Base-by-base conservation (phyloP, 108 stramenopile genomes). In the Bacterosira constricta region DNA sequence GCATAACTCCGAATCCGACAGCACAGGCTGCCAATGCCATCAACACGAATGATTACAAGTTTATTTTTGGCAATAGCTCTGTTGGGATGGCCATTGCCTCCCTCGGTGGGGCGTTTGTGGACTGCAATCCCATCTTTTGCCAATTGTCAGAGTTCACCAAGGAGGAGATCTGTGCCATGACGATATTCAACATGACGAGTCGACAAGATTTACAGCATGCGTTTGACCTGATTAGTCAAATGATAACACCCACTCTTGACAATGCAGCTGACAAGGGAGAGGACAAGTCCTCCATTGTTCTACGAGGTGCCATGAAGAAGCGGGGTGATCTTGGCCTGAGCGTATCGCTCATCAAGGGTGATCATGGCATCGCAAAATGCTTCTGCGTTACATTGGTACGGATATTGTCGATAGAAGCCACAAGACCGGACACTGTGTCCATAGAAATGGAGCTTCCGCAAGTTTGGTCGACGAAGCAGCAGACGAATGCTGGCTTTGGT, bases 61-160 rank as follows among this genome's bases (percentile, higher is more conserved):
- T 77, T 36, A 69, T 94, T 1, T 94, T 94, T 70, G 85, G 91
- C 63, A 89, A 86, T 6, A 89, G 88, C 52, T 79, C 90, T 21
- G 70, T 94, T 25, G 93, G 89, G 65, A 90, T 94, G 88, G 94
- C 94, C 0, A 91, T 95, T 50, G 94, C 94, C 41, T 90, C 91
- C 1, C 90, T 95, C 86, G 94, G 94, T 42, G 94, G 94, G 26
- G 88, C 91, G 0, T 93, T 92, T 41, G 83, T 93, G 32, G 94
- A 95, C 56, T 95, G 94, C 78, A 95, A 95, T 68, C 71, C 85
- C 29, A 75, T 88, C 38, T 95, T 95, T 65, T 84, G 84, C 45
- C 72, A 93, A 25, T 78, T 95, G 11, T 88, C 90, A 0, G 82
- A 73, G 9, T 90, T 83, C 64, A 68, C 84, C 15, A 95, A 90